A percentile compares a stretch with the other conserved stretches of the same genome.
phyloP scores from a whole-genome alignment of 2,329 filamentous ascomycete species.

The Macrophomina pseudophaseolina region DNA sequence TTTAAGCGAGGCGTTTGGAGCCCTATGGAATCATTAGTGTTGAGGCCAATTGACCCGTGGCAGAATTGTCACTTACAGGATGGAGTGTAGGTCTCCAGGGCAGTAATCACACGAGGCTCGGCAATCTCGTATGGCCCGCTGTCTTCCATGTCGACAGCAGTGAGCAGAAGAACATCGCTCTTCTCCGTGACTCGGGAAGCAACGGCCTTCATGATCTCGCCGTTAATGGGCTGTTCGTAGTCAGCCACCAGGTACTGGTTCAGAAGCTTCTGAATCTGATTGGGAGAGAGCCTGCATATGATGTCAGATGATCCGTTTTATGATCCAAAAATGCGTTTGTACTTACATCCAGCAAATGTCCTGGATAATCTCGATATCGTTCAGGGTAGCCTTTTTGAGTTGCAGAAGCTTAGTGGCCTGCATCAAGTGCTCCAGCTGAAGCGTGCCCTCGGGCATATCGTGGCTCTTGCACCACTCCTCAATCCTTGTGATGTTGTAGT shows the following conservation, averaged over 20 bases:
- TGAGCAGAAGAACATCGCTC: slow-evolving; percentile 90
- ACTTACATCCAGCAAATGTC: slow-evolving; percentile 95
- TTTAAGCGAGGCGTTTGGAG: slow-evolving; percentile 95
- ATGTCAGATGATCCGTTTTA: slow-evolving; percentile 54
- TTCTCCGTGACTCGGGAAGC: slow-evolving; percentile 97
- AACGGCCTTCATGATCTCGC: slow-evolving; percentile 99
- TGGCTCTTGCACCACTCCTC: slow-evolving; percentile 99
- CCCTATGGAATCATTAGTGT: slow-evolving; percentile 59
- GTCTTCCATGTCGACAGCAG: slow-evolving; percentile 98
- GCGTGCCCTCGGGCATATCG: slow-evolving; percentile 97
- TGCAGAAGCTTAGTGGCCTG: slow-evolving; percentile 98
- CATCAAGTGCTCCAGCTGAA: slow-evolving; percentile 98
- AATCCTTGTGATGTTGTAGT: slow-evolving; percentile 99
- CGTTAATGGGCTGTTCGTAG: slow-evolving; percentile 99
- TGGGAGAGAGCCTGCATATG: slow-evolving; percentile 71
- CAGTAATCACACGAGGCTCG: slow-evolving; percentile 92
- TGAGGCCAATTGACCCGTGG: background rate
- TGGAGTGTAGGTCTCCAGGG: slow-evolving; percentile 95
- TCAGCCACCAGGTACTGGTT: slow-evolving; percentile 99
- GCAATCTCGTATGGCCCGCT: slow-evolving; percentile 98
- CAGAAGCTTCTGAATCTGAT: slow-evolving; percentile 97
- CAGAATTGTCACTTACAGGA: slow-evolving; percentile 74
- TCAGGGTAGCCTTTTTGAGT: slow-evolving; percentile 97
- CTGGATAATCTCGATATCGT: slow-evolving; percentile 99
- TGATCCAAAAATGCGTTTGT: background rate